Conservation (phyloP, 1,139 yeast genomes). For the Candida tunisiensis region DNA sequence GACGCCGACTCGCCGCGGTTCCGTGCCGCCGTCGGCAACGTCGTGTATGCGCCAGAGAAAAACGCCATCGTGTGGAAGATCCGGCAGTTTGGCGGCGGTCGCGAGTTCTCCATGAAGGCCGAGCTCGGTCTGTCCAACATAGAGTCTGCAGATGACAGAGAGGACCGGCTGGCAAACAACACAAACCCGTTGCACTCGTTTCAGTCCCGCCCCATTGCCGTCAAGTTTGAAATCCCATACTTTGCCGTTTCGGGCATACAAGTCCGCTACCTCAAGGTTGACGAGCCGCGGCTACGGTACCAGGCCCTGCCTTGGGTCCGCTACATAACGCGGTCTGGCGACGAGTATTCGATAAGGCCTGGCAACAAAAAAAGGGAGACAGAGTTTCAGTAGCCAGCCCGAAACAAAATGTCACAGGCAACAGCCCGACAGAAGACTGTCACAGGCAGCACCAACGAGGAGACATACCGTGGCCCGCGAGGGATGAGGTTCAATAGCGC, state of each 20-base stretch:
- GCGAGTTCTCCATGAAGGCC: slow-evolving; percentile 71
- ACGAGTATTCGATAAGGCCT: slow-evolving; percentile 35
- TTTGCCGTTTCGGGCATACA: slow-evolving; percentile 89
- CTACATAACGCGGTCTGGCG: slow-evolving; percentile 81
- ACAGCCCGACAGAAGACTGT: no score
- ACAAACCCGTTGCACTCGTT: no score
- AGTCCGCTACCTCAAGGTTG: slow-evolving; percentile 75
- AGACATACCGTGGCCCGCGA: no score
- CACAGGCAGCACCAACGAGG: no score
- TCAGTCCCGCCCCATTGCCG: slow-evolving; percentile 25
- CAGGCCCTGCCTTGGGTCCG: slow-evolving; percentile 92
- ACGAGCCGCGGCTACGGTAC: slow-evolving; percentile 75
- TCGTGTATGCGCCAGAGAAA: slow-evolving; percentile 79
- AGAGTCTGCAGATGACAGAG: slow-evolving; percentile 18
- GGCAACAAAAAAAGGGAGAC: no score
- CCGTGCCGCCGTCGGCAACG: slow-evolving; percentile 58
- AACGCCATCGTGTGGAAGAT: slow-evolving; percentile 74
- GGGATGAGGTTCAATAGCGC: no score
- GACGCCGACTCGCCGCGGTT: slow-evolving; percentile 88
- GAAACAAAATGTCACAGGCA: no score
- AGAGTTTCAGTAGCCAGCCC: no score
- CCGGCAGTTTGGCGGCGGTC: slow-evolving; percentile 77
- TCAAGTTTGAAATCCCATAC: slow-evolving; percentile 87
- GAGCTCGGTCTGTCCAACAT: slow-evolving; percentile 76
- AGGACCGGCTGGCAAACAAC: slow-evolving; percentile 3